These are phyloP conservation scores for Botrytis aclada DNA, from an alignment of 2,329 filamentous ascomycete species.

Conservation along the genomic window DNA sequence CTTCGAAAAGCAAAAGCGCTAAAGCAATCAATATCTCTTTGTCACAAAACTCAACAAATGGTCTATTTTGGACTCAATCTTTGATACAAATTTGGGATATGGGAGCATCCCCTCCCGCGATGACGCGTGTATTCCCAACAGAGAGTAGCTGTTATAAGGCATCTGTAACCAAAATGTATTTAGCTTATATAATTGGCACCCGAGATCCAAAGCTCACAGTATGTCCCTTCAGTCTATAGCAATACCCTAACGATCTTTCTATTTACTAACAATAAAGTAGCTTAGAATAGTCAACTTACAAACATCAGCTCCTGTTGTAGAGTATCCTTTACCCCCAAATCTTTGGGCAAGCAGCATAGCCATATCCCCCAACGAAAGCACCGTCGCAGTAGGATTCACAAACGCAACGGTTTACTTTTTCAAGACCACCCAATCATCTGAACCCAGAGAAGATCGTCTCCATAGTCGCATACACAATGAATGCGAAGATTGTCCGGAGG, in stretches of 20 bases:
- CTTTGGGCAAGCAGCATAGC: constrained; percentile 43
- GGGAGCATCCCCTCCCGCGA: constrained; percentile 39
- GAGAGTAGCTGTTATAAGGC: constrained; percentile 43
- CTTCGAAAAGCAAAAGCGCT: constrained; percentile 34
- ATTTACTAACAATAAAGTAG: constrained; percentile 28
- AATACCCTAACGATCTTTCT: background rate
- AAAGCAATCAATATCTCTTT: constrained; percentile 40
- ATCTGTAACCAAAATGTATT: constrained; percentile 39
- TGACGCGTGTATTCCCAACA: constrained; percentile 38
- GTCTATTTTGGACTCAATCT: constrained; percentile 42
- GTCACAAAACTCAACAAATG: constrained; percentile 42
- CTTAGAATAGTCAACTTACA: constrained; percentile 42
- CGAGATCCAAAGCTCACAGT: constrained; percentile 44
- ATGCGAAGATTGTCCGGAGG: constrained; percentile 40
- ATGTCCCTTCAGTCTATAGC: constrained; percentile 22
- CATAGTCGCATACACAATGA: constrained; percentile 39
- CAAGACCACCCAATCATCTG: constrained; percentile 38
- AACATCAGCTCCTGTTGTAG: constrained; percentile 36
- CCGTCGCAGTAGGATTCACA: constrained; percentile 43
- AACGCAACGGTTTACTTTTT: constrained; percentile 43
- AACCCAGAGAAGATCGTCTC: constrained; percentile 41
- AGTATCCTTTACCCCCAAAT: constrained; percentile 42
- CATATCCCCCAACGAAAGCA: constrained; percentile 42
- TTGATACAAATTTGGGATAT: constrained; percentile 43
- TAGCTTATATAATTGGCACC: constrained; percentile 43